Conservation (phyloP, 306 rosid genomes). For the Prosopis cineraria region DNA sequence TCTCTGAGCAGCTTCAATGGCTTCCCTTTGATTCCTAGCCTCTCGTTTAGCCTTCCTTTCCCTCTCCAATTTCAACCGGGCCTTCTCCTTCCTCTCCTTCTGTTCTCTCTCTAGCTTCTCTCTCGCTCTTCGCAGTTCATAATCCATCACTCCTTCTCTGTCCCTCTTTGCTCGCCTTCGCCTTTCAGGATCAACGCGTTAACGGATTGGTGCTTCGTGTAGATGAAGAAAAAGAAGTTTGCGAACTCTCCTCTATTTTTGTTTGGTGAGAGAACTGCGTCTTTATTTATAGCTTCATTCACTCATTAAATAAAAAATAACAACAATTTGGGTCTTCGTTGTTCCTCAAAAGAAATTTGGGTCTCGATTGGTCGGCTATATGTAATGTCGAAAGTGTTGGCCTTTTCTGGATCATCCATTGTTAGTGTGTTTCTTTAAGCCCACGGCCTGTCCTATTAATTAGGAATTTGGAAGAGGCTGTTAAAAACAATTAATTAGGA, state of each 20-base stretch:
- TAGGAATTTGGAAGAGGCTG: no score
- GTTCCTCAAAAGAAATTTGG: no score
- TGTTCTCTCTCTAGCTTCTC: slow-evolving; percentile 95
- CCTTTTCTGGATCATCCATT: slow-evolving; percentile 32
- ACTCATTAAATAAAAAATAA: no score
- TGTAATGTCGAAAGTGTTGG: slow-evolving; percentile 43
- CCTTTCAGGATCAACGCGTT: neutral
- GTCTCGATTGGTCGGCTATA: neutral
- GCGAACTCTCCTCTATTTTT: neutral
- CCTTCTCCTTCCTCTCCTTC: slow-evolving; percentile 57
- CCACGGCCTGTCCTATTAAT: neutral
- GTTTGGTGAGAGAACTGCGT: neutral
- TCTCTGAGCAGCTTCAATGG: slow-evolving; percentile 82
- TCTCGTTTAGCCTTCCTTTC: slow-evolving; percentile 78
- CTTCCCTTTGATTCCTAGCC: slow-evolving; percentile 71
- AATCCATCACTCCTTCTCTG: slow-evolving; percentile 63
- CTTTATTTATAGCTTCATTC: no score
- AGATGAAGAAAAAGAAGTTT: slow-evolving; percentile 30
- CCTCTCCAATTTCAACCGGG: slow-evolving; percentile 51
- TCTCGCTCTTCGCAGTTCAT: slow-evolving; percentile 84
- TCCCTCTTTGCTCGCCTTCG: neutral
- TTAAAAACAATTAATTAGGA: no score
- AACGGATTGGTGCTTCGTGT: slow-evolving; percentile 23
- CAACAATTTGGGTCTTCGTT: no score
- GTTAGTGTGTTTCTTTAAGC: neutral